Evolutionary conservation across 441 rosid genomes (phyloP).

Genomic region (Eruca vesicaria): DNA sequence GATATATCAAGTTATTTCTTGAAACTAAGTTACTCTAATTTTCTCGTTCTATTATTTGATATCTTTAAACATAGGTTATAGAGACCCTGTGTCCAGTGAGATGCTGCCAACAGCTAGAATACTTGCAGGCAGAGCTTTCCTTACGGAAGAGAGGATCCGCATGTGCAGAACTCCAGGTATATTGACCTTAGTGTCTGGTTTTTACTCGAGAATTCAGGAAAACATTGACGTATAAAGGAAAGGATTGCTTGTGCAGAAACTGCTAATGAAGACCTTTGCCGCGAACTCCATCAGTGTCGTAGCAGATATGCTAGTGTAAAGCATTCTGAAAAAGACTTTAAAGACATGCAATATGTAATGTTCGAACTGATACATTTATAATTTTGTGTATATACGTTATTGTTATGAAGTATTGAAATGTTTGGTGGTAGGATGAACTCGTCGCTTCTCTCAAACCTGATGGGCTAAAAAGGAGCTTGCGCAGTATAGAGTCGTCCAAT

Average conservation of each 20-base stretch:
- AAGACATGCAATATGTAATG: conserved; percentile 67
- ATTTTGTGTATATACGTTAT: conserved; percentile 13
- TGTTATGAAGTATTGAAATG: conserved; percentile 5
- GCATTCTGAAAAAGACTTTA: conserved; percentile 67
- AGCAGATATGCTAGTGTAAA: conserved; percentile 61
- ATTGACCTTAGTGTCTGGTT: background rate
- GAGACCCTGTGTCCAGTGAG: conserved; percentile 96
- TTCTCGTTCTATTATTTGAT: too few relatives aligned
- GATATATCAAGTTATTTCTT: background rate
- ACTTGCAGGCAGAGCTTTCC: conserved; percentile 95
- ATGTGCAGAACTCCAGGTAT: conserved; percentile 84
- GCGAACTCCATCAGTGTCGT: conserved; percentile 84
- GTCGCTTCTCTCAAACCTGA: conserved; percentile 64
- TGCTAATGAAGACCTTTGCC: conserved; percentile 89
- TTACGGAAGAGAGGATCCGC: conserved; percentile 82
- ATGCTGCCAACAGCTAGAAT: conserved; percentile 95
- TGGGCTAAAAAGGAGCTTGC: conserved; percentile 81
- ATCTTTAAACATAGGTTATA: conserved; percentile 52
- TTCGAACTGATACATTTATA: background rate
- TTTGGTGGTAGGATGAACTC: conserved; percentile 63
- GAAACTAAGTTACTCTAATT: conserved; percentile 4
- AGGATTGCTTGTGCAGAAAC: conserved; percentile 93
- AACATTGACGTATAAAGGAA: conserved; percentile 69
- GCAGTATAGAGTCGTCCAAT: conserved; percentile 73
- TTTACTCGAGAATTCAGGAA: background rate